Evolutionary conservation across 768 basidiomycete species (phyloP), one percentile per base, ranked within the genome.

Genomic region (Mycena kentingensis): DNA sequence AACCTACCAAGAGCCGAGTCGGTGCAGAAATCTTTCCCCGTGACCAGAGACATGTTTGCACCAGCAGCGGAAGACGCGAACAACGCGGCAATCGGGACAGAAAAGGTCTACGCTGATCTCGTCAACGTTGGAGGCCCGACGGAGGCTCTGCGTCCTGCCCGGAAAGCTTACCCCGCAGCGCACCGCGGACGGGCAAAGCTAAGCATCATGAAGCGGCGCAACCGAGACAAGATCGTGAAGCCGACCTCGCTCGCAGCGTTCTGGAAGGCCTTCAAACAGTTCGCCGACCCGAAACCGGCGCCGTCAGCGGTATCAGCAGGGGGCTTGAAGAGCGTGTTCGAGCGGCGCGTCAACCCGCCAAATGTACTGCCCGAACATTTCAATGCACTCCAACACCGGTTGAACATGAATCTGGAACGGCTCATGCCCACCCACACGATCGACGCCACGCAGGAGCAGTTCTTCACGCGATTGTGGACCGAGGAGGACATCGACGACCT

Each of bases 231-330:
- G 25, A 7, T 57, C 0, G 11, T 53, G 12, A 25, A 57, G 8
- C 46, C 56, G 29, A 26, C 46, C 0, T 31, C 48, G 13, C 26
- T 26, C n/a, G 51, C 27, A 5, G 46, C 24, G 3, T 52, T 56
- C 46, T 56, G 49, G 50, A 56, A 36, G 4, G 50, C 41, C 13
- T 19, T 49, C 1, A 51, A 51, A n/a, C 31, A 46, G 1, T 13
- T 57, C 2, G 38, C 46, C 0, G 55, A 57, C 19, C 55, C 55
- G 11, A 31, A 43, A 31, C 50, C 50, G 5, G 12, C 3, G 43
- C 39, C 1, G 42, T n/a, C 51, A 2, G 1, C 37, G 0, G 55
- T 57, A 2, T 42, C 31, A 0, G 55, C 55, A 1, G 45, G 47
- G 1, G 21, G 34, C 19, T 47, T 54, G 2, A 45, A 46, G 25